Base-by-base conservation (phyloP, 106 monocot species). In the Gastrodia elata region DNA sequence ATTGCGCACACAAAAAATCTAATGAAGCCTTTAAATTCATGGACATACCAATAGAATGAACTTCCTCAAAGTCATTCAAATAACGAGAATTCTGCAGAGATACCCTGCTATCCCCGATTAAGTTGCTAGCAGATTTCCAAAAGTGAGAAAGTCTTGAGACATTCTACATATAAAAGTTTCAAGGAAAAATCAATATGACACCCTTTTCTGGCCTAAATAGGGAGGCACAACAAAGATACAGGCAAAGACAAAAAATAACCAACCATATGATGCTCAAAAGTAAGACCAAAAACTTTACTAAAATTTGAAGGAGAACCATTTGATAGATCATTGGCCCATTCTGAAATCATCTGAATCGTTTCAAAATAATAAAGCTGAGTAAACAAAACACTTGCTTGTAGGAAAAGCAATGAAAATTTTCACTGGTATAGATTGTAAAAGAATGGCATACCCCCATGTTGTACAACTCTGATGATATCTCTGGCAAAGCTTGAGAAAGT, bases 1-100 rank as follows among this genome's bases (percentile, higher is more conserved):
- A 27, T 46, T 71, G 14, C 22, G 42, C 15, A 56, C 39, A 49
- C 3, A 55, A 33, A 32, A 0, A 41, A 10, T 33, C 34, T 41
- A 25, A 2, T 13, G 0, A 38, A 26, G 3, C 68, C 5, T 25
- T 5, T n/a, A 61, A 49, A 64, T 30, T 56, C 48, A 71, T 14
- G 26, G 67, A 39, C 80, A 84, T 85, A 97, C 98, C 98, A 67
- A 98, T 84, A 38, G 80, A 83, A 65, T 80, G 83, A 15, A 98
- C 73, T 81, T 93, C 98, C 80, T 98, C 86, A 78, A 98, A 98
- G 77, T 98, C 98, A 85, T 81, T 91, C 59, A 90, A 43, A 82
- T 98, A 98, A 56, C 98, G 98, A 43, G 98, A 98, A 80, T 89
- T 98, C 40, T 70, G 38, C 76, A 74, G 40, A 65, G 91, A 75